Conservation (phyloP, 2,329 filamentous ascomycete species). For the Hypoxylon sp. region DNA sequence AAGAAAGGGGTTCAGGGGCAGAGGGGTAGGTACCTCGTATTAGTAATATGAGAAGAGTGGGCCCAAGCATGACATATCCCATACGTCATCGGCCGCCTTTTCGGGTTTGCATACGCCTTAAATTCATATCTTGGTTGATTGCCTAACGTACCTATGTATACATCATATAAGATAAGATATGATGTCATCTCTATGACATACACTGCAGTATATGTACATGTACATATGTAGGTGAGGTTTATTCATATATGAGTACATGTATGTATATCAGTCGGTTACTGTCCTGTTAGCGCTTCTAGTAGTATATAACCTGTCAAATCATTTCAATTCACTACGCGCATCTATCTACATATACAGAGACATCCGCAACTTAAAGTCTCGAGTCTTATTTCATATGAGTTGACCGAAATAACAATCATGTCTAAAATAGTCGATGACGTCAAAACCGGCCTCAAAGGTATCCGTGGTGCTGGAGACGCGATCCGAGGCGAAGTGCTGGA, state of each 20-base stretch:
- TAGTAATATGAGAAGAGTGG: not conserved
- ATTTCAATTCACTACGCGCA: not conserved
- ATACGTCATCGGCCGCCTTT: not conserved
- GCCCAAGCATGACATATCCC: not conserved
- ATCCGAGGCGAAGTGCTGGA: conserved; percentile 51
- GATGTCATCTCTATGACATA: no score
- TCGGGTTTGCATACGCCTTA: no score
- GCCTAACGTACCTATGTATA: no score
- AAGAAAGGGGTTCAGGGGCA: not conserved
- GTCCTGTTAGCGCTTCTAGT: not conserved
- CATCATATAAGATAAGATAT: no score
- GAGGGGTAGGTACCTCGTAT: not conserved
- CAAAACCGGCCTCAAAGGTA: conserved; percentile 52
- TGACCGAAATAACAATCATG: conserved; percentile 42
- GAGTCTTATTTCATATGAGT: not conserved
- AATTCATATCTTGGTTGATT: no score
- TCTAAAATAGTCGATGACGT: conserved; percentile 52
- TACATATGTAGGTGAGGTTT: no score
- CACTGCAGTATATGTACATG: no score
- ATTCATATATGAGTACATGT: no score
- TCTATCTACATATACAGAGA: not conserved
- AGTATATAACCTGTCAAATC: not conserved
- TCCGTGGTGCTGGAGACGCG: conserved; percentile 52
- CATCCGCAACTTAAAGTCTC: not conserved
- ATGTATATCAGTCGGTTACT: no score